phyloP scores from a whole-genome alignment of 805 yeast genomes.

The Pichia kluyveri region DNA sequence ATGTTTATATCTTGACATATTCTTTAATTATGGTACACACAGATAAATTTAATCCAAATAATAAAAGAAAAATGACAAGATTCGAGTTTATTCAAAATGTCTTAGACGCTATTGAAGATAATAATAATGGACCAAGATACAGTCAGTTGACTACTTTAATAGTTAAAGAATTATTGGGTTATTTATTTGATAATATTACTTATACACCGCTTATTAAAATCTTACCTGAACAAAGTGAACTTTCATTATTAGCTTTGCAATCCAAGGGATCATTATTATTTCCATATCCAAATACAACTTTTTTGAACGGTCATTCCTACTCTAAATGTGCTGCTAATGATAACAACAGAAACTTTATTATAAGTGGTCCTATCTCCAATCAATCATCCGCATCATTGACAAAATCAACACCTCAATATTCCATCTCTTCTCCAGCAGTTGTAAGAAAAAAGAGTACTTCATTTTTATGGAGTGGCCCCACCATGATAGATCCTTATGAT shows the following conservation, averaged over 20 bases:
- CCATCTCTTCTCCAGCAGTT: slow-evolving; percentile 4
- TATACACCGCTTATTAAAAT: slow-evolving; percentile 45
- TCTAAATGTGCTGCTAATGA: neutral
- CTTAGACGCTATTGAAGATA: slow-evolving; percentile 17
- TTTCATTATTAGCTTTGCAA: slow-evolving; percentile 14
- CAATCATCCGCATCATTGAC: slow-evolving; percentile 1
- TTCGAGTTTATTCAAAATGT: slow-evolving; percentile 45
- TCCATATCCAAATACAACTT: slow-evolving; percentile 23
- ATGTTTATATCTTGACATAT: slow-evolving; percentile 54
- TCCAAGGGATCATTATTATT: slow-evolving; percentile 5
- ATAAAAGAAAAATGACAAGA: slow-evolving; percentile 58
- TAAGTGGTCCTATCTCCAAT: slow-evolving; percentile 4
- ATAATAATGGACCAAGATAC: slow-evolving; percentile 4
- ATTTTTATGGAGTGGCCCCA: slow-evolving; percentile 19
- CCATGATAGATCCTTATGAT: slow-evolving; percentile 28
- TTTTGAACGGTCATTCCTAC: slow-evolving; percentile 7
- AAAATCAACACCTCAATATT: neutral
- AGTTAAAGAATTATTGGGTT: slow-evolving; percentile 38
- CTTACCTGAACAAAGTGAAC: slow-evolving; percentile 17
- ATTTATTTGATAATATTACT: slow-evolving; percentile 60
- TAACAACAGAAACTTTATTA: slow-evolving; percentile 4
- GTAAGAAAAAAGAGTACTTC: slow-evolving; percentile 22
- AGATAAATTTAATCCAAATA: slow-evolving; percentile 59
- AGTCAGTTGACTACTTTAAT: slow-evolving; percentile 22
- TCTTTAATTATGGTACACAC: slow-evolving; percentile 68